Base-by-base conservation (phyloP, 2,329 filamentous ascomycete genomes). In the Aspergillus viridinutans region DNA sequence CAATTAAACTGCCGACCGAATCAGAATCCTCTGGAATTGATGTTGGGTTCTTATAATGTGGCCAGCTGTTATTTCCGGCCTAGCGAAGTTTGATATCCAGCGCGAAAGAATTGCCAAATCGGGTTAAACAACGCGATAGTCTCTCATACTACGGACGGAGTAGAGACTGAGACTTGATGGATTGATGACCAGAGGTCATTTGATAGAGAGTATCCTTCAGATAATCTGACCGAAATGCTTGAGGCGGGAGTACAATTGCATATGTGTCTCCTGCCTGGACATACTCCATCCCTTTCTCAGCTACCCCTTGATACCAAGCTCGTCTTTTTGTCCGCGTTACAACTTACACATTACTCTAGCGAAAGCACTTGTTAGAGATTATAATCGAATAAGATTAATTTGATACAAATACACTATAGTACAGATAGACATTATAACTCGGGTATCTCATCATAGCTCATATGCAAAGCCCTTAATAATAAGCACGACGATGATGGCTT, bases 401-500 rank as follows among this genome's bases (percentile, higher is more conserved):
- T 14, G 9, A 21, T 45, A 45, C 9, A 45, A 45, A 45, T 21
- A 45, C 42, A 45, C 32, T 45, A 45, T 45, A 23, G 42, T 45
- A 45, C 42, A 45, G 21, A 23, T 21, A 23, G n/a, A 23, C 10
- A 7, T 38, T 14, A 17, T 17, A 38, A 38, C 2, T 7, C 5
- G 14, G 32, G 32, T 38, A 45, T 45, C 42, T 45, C 42, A 45
- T 45, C 42, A 45, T 45, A 21, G 12, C 8, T 45, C 42, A 45
- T 35, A 35, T 17, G 14, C 3, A 17, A 17, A 38, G 14, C 17
- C 14, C 32, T 38, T 45, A 45, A 23, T 61, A 71, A 43, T 65
- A 65, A 50, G 52, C 54, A 50, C 63, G 63, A 32, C 56, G 56
- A 10, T 58, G 56, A n/a, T 57, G 67, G 47, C 68, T 79, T 57